phyloP scores from a whole-genome alignment of 2,329 filamentous ascomycete genomes.

The Microdochium trichocladiopsis region DNA sequence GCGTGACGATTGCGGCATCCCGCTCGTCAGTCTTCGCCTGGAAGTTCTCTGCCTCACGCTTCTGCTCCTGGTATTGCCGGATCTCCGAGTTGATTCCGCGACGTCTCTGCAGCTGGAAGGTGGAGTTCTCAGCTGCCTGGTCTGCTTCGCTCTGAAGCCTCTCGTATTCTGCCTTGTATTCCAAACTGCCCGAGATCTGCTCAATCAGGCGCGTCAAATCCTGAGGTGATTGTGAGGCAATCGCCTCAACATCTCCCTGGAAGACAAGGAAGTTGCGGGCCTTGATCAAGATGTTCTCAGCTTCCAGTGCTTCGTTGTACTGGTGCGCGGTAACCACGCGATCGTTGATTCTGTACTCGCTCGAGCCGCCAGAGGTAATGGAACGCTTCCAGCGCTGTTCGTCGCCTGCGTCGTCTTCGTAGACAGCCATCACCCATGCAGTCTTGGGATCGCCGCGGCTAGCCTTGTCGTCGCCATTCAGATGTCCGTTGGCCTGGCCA shows the following conservation, averaged over 20 bases:
- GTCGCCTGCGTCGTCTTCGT: constrained; percentile 93
- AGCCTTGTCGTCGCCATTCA: constrained; percentile 55
- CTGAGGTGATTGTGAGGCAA: constrained; percentile 89
- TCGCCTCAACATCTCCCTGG: constrained; percentile 95
- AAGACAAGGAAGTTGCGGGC: constrained; percentile 97
- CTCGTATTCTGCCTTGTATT: constrained; percentile 93
- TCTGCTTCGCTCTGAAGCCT: constrained; percentile 80
- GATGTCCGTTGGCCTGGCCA: constrained; percentile 54
- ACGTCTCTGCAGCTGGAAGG: constrained; percentile 79
- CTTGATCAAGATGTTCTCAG: constrained; percentile 96
- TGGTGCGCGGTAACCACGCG: constrained; percentile 79
- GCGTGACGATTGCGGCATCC: constrained; percentile 84
- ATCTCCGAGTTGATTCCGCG: constrained; percentile 96
- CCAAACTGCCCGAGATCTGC: constrained; percentile 93
- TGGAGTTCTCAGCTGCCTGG: constrained; percentile 80
- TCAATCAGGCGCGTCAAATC: constrained; percentile 92
- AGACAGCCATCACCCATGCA: constrained; percentile 99
- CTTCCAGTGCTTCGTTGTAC: constrained; percentile 88
- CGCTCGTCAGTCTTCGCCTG: constrained; percentile 85
- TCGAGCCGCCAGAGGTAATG: constrained; percentile 81
- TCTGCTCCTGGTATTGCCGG: constrained; percentile 95
- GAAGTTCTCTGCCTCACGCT: constrained; percentile 89
- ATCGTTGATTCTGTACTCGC: constrained; percentile 97
- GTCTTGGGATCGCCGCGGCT: constrained; percentile 82
- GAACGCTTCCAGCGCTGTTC: constrained; percentile 94